Evolutionary conservation across 2,329 filamentous ascomycete species (phyloP).

Genomic region (Canariomyces notabilis): DNA sequence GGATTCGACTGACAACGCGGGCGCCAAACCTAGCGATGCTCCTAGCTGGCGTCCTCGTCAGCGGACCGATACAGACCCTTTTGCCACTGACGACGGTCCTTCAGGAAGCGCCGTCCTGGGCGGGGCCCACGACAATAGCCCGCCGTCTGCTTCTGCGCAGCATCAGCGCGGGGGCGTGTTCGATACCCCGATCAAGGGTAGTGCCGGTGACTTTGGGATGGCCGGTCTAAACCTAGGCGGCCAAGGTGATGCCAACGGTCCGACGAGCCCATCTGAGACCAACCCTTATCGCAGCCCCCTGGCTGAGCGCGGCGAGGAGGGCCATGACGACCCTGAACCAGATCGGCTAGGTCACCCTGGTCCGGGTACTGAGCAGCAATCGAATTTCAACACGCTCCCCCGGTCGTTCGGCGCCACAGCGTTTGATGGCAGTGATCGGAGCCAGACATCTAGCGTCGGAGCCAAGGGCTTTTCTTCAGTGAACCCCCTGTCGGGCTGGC

Average conservation of each 20-base stretch:
- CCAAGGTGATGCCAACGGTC: conserved; percentile 60
- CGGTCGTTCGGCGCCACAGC: conserved; percentile 47
- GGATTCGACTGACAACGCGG: conserved; percentile 63
- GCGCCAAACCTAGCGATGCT: conserved; percentile 47
- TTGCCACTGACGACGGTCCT: conserved; percentile 53
- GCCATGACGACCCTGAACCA: conserved; percentile 47
- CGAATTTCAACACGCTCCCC: conserved; percentile 50
- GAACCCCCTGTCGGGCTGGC: conserved; percentile 58
- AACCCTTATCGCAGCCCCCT: conserved; percentile 94
- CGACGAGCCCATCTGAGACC: conserved; percentile 86
- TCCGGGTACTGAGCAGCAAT: conserved; percentile 39
- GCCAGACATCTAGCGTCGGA: conserved; percentile 85
- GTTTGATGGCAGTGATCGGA: conserved; percentile 76
- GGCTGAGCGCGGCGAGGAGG: conserved; percentile 58
- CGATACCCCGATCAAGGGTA: conserved; percentile 52
- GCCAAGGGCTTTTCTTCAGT: conserved; percentile 66
- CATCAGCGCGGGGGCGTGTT: conserved; percentile 38
- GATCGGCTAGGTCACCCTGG: conserved; percentile 43
- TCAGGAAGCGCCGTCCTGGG: conserved; percentile 69
- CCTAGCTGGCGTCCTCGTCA: conserved; percentile 53
- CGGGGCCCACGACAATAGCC: conserved; percentile 66
- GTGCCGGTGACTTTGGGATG: conserved; percentile 58
- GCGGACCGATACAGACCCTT: conserved; percentile 70
- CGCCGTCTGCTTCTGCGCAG: conserved; percentile 32
- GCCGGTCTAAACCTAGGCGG: conserved; percentile 52